Percentiles rank a stretch among this genome's conserved stretches.
Evolutionary conservation across 306 rosid species (phyloP).

Genomic region (Fragaria nilgerrensis): DNA sequence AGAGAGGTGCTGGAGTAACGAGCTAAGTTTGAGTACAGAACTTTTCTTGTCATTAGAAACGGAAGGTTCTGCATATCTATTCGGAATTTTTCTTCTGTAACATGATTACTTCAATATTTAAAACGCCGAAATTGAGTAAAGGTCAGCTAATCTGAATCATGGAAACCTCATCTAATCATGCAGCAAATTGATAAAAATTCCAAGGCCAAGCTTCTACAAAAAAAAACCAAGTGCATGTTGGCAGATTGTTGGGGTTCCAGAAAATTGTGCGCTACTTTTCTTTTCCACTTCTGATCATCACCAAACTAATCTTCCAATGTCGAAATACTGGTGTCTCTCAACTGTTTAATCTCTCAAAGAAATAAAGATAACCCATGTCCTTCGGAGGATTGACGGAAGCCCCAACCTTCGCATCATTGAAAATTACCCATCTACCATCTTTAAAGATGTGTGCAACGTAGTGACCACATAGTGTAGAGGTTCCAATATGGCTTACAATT

Average conservation of each 20-base stretch:
- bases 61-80: neutral
- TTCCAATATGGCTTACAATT: slow-evolving; percentile 91
- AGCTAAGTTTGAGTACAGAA: neutral
- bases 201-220: neutral
- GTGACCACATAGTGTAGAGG: slow-evolving; percentile 94
- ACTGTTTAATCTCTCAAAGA: slow-evolving; percentile 67
- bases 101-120: neutral
- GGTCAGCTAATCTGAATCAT: neutral
- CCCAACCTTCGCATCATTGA: slow-evolving; percentile 85
- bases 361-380: slow-evolving; percentile 96
- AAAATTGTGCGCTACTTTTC: slow-evolving; percentile 2
- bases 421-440: slow-evolving; percentile 94
- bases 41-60: neutral
- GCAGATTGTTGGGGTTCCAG: slow-evolving; percentile 2
- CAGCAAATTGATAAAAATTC: neutral
- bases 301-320: neutral
- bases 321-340: slow-evolving; percentile 13
- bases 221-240: neutral
- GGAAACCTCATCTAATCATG: slow-evolving; percentile 3
- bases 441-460: slow-evolving; percentile 87
- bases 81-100: neutral
- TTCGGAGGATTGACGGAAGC: slow-evolving; percentile 91
- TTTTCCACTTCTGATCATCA: slow-evolving; percentile 1
- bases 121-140: neutral
- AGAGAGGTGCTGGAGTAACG: neutral